Base-by-base conservation (phyloP, 73 alveolate species). In the Diophrys sp. region DNA sequence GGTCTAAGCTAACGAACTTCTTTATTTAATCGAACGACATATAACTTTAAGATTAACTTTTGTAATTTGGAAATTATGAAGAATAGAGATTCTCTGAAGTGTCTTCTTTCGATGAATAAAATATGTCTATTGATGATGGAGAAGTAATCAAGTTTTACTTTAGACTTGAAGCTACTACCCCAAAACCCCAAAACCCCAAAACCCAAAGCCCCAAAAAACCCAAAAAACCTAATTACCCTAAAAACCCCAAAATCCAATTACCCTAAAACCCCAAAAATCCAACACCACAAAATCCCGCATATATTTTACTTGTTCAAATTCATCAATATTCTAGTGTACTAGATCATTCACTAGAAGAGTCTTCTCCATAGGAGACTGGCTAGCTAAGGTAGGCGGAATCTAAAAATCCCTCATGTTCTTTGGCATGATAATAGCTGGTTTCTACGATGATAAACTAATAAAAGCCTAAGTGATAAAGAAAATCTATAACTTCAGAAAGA, bases 371-470 rank as follows among this genome's bases (percentile, higher is more conserved):
- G 75, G 75, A 2, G 75, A 68, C 24, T 25, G 54, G 25, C 2
- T 68, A 2, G 75, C 75, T 11, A 68, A 68, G 24, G 75, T 31
- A 25, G 75, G 75, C 18, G 75, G 75, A 2, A 68, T 68, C 26
- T 31, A 68, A 24, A 68, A 31, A 29, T n/a, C 56, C 55, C 55
- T 68, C 56, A 68, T 68, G 56, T 25, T 68, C 5, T 23, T 68
- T 14, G 75, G 75, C 23, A 24, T 14, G 25, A 5, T 68, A 2
- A n/a, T 68, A 5, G 75, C 75, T 5, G 75, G 75, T 1, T 68
- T 68, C 54, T 68, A 26, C 55, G 31, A 68, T 28, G 34, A 18
- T 28, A 68, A 68, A 2, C 5, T 68, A 24, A 18, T 68, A 24
- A 68, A 68, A 68, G 75, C 54, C 56, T 68, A 25, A 24, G 26